These are phyloP conservation scores for Tolypocladium inflatum DNA, from an alignment of 2,329 filamentous ascomycete genomes.

Conservation along the genomic window DNA sequence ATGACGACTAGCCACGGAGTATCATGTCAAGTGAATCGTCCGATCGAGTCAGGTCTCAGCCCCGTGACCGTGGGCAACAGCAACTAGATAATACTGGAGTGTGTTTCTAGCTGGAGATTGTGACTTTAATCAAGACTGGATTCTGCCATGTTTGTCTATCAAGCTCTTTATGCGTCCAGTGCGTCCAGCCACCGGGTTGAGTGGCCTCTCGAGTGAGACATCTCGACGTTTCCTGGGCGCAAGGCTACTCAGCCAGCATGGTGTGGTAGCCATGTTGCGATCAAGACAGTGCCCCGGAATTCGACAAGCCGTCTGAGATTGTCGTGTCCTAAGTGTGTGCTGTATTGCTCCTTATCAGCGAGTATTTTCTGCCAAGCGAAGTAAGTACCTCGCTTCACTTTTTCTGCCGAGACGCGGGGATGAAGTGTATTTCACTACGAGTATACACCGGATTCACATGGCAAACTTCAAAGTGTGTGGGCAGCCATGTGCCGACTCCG, in stretches of 20 bases:
- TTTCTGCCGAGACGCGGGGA: background rate
- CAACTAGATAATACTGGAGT: background rate
- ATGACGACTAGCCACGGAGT: background rate
- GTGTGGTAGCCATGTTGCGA: background rate
- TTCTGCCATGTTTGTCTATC: background rate
- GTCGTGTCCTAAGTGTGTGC: background rate
- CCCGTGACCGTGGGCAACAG: background rate
- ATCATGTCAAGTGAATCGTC: background rate
- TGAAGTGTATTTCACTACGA: too few species aligned
- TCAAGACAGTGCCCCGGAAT: background rate
- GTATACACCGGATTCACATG: background rate
- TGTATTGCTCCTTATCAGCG: background rate
- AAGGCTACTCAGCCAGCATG: background rate
- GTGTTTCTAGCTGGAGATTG: background rate
- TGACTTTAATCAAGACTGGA: background rate
- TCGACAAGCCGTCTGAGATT: background rate
- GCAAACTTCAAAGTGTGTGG: background rate
- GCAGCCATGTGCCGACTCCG: background rate
- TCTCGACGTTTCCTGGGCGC: background rate
- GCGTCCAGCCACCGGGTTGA: background rate
- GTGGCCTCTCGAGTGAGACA: background rate
- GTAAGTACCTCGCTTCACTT: too few species aligned
- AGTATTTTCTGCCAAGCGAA: background rate
- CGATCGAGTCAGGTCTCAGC: background rate
- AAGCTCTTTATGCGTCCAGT: background rate